Percentiles rank a stretch among this genome's conserved stretches.
phyloP scores from a whole-genome alignment of 139 green algal genomes.

The Deuterostichococcus epilithicus region DNA sequence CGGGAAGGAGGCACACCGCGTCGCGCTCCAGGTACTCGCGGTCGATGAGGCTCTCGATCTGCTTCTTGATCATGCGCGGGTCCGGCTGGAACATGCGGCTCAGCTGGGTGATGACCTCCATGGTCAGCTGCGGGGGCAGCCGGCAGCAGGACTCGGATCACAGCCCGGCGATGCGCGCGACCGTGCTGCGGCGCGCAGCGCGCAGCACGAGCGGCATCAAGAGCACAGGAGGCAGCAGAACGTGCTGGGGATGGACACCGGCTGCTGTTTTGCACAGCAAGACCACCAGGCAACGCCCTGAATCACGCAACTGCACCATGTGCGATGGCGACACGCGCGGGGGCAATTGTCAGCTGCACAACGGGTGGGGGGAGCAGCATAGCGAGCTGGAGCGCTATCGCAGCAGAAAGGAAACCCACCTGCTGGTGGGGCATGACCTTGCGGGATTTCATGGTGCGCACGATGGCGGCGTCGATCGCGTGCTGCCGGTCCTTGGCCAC shows the following conservation, averaged over 20 bases:
- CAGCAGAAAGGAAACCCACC: background rate
- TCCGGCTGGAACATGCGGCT: conserved; percentile 95
- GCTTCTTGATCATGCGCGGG: conserved; percentile 95
- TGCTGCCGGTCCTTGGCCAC: conserved; percentile 87
- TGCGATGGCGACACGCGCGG: too few species aligned
- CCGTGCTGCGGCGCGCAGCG: too few species aligned
- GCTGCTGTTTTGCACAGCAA: too few species aligned
- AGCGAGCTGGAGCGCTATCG: too few species aligned
- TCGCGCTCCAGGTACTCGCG: conserved; percentile 94
- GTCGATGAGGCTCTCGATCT: conserved; percentile 93
- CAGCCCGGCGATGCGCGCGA: too few species aligned
- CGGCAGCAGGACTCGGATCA: background rate
- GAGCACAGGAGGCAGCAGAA: too few species aligned
- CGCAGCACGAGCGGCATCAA: too few species aligned
- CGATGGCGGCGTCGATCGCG: conserved; percentile 54
- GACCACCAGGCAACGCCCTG: too few species aligned
- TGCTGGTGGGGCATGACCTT: conserved; percentile 79
- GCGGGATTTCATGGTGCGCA: conserved; percentile 45
- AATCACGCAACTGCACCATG: too few species aligned
- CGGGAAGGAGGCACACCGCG: background rate
- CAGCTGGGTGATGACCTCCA: conserved; percentile 96
- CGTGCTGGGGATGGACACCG: too few species aligned
- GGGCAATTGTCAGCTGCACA: too few species aligned
- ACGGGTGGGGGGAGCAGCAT: too few species aligned
- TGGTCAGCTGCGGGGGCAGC: conserved; percentile 68